These are phyloP conservation scores for Solanum tarijense DNA, from an alignment of 257 asterid genomes.

Conservation along the genomic window DNA sequence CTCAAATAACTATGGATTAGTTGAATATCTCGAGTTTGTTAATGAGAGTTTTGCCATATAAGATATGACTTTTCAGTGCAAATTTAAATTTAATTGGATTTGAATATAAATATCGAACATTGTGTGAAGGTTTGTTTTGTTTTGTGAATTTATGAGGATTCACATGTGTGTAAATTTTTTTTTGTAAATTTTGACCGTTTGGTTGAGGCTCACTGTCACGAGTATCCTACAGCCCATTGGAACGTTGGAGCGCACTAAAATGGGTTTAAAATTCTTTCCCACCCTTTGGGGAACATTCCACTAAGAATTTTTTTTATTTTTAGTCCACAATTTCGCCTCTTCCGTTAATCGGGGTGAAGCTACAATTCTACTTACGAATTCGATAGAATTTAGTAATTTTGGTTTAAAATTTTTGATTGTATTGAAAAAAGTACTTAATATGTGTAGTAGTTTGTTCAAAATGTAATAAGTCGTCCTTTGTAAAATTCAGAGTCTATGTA, in stretches of 20 bases:
- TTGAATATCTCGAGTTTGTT: accelerated
- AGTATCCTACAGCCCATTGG: conserved; percentile 21
- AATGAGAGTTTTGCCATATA: accelerated
- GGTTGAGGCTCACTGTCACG: conserved; percentile 42
- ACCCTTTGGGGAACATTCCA: background rate
- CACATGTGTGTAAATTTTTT: background rate
- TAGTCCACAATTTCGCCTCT: background rate
- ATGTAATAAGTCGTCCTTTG: background rate
- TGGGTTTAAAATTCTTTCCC: conserved; percentile 1
- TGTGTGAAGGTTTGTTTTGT: background rate
- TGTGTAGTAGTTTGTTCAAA: background rate
- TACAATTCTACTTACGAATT: accelerated
- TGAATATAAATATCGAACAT: too few species aligned
- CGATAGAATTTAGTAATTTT: background rate
- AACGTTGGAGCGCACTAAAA: conserved; percentile 77
- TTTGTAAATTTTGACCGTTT: background rate
- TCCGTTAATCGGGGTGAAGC: background rate
- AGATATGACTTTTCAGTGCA: accelerated
- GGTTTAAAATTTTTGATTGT: accelerated
- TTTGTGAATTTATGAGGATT: background rate
- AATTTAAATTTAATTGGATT: too few species aligned
- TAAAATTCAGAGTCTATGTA: background rate
- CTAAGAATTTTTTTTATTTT: background rate
- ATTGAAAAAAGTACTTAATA: background rate
- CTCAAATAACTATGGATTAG: background rate